phyloP scores from a whole-genome alignment of 2,329 filamentous ascomycete genomes.

The Diaporthe batatas region DNA sequence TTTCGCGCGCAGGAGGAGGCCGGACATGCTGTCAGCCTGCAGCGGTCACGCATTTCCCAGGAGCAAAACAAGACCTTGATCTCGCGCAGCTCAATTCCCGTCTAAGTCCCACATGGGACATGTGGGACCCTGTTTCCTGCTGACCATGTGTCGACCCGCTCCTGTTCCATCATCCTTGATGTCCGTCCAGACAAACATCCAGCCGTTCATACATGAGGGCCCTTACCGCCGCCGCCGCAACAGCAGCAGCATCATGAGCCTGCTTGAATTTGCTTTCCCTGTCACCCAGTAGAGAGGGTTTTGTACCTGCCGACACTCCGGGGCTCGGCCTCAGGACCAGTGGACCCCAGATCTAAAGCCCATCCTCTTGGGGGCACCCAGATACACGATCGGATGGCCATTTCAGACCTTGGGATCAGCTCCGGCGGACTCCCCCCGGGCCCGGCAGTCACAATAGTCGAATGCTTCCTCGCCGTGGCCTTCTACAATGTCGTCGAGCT shows the following conservation, averaged over 20 bases:
- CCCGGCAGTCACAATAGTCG: constrained; percentile 20
- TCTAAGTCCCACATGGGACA: neutral
- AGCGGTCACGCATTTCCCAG: neutral
- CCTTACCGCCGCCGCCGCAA: constrained; percentile 2
- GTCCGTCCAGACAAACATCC: too few species aligned
- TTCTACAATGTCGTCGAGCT: constrained; percentile 34
- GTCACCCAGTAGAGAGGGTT: constrained; percentile 8
- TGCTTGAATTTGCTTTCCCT: neutral
- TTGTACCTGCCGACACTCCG: neutral
- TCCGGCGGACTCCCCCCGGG: constrained; percentile 19
- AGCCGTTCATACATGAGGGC: neutral
- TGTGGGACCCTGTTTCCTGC: neutral
- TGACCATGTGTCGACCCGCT: neutral
- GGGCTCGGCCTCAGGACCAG: constrained; percentile 7
- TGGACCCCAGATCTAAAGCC: neutral
- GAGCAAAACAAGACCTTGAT: neutral
- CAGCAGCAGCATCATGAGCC: constrained; percentile 9
- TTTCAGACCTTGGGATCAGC: constrained; percentile 25
- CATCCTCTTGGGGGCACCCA: neutral
- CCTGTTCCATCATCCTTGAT: neutral
- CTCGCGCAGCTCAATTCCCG: neutral
- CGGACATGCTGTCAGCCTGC: constrained; percentile 32
- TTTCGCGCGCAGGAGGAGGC: neutral
- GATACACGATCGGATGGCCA: constrained; percentile 12
- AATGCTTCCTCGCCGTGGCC: constrained; percentile 28